A percentile compares a stretch with the other conserved stretches of the same genome.
phyloP scores from a whole-genome alignment of 2,329 filamentous ascomycete genomes.

The Hypoxylon sp. region DNA sequence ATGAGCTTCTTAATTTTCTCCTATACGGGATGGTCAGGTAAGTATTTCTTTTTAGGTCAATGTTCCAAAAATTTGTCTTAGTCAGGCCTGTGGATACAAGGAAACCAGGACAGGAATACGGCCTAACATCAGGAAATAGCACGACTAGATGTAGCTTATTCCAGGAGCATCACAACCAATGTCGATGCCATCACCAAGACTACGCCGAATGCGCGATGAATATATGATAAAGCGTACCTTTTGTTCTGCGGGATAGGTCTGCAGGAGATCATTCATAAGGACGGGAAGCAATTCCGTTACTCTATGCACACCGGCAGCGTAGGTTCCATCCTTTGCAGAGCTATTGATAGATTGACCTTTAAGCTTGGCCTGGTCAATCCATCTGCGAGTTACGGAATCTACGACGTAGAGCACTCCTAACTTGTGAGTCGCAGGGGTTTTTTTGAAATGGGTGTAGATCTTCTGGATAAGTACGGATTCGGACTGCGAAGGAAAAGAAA shows the following conservation, averaged over 20 bases:
- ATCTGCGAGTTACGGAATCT: constrained; percentile 99
- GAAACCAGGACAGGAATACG: constrained; percentile 20
- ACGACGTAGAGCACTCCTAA: constrained; percentile 99
- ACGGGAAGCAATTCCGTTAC: constrained; percentile 94
- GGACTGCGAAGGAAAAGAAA: constrained; percentile 71
- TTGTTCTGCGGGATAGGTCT: constrained; percentile 90
- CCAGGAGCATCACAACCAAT: constrained; percentile 41
- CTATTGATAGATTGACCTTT: constrained; percentile 85
- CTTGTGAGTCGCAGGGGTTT: constrained; percentile 94
- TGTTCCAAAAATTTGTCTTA: constrained; percentile 43
- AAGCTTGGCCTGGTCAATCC: constrained; percentile 94
- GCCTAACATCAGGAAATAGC: constrained; percentile 38
- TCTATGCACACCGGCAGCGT: constrained; percentile 94
- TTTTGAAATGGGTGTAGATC: constrained; percentile 97
- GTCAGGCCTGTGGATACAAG: constrained; percentile 25
- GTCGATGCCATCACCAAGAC: constrained; percentile 49
- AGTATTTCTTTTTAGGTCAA: constrained; percentile 56
- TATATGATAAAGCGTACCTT: constrained; percentile 81
- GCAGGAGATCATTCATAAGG: constrained; percentile 95
- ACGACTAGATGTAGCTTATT: constrained; percentile 45
- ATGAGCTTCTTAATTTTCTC: constrained; percentile 96
- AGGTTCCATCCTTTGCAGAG: constrained; percentile 90
- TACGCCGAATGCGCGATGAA: constrained; percentile 54
- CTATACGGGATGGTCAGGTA: constrained; percentile 71
- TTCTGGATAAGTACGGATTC: constrained; percentile 96